Evolutionary conservation across 2,329 filamentous ascomycete genomes (phyloP), one percentile per base, ranked within the genome.

Genomic region (Aureobasidium sp.): DNA sequence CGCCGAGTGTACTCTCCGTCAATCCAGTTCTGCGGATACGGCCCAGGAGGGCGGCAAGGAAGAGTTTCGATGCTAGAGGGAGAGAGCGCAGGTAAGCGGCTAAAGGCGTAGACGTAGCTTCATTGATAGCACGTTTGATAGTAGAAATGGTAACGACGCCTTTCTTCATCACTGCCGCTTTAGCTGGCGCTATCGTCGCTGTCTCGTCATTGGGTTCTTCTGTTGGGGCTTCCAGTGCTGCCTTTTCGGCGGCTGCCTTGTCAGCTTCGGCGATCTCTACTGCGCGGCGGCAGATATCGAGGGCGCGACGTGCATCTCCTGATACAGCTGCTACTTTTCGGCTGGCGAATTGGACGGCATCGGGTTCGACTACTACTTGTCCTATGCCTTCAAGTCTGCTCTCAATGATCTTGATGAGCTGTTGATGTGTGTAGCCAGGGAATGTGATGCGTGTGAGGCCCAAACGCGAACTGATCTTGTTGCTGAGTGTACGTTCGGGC

Each of bases 281-380:
- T 1, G 94, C 94, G 66, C 94, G 85, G 34, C 94, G 85, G 73
- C 95, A 99, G 64, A 99, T 97, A 70, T 99, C 94, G 23, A 99
- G 81, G 1, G 92, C 94, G 66, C 94, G 86, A 62, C 94, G 83
- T 20, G 94, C 94, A 70, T 99, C 94, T 63, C 94, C 95, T 66
- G 90, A 95, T 48, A 99, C 95, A 42, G 94, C 93, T 5, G 94
- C 94, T 36, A 99, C 94, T 76, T 99, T 99, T 64, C 94, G 86
- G 68, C 90, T 93, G 3, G 94, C 94, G 71, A 99, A 99, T 75
- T 97, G 93, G 55, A 99, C 84, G 15, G 94, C 95, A 70, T 99
- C 94, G 1, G 90, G 80, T 64, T 97, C 91, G 44, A 99, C 93
- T 48, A 99, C 88, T 67, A 92, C 87, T 62, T 70, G 66, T 29